These are phyloP conservation scores for Emericellopsis cladophorae DNA, from an alignment of 2,329 filamentous ascomycete species.

Conservation along the genomic window DNA sequence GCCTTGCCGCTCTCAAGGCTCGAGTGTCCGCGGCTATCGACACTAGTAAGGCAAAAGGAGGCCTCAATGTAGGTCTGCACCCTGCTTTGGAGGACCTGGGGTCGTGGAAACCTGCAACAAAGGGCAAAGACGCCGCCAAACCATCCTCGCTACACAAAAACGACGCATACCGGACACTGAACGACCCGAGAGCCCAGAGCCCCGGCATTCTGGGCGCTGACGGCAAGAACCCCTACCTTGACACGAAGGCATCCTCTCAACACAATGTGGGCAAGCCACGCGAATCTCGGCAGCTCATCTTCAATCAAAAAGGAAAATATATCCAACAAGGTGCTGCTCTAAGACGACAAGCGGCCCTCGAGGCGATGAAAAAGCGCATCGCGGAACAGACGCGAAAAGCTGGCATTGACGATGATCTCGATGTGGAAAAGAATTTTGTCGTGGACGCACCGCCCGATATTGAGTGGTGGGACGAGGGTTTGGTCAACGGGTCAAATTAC, in stretches of 20 bases:
- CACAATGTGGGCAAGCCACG: conserved; percentile 45
- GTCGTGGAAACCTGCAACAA: conserved; percentile 27
- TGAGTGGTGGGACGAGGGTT: conserved; percentile 95
- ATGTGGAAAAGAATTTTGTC: conserved; percentile 80
- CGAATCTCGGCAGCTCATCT: conserved; percentile 64
- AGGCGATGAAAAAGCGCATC: conserved; percentile 90
- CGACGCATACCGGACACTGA: neutral
- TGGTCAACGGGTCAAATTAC: conserved; percentile 67
- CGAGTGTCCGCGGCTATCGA: conserved; percentile 66
- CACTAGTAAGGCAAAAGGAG: conserved; percentile 46
- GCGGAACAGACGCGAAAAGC: conserved; percentile 77
- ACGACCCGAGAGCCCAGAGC: neutral
- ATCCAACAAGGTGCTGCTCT: conserved; percentile 87
- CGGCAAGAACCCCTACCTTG: conserved; percentile 67
- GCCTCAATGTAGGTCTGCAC: conserved; percentile 64
- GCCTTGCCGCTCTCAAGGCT: conserved; percentile 66
- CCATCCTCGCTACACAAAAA: neutral
- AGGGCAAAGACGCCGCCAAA: conserved; percentile 18
- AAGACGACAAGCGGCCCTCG: conserved; percentile 74
- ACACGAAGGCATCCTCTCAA: conserved; percentile 53
- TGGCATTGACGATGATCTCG: conserved; percentile 84
- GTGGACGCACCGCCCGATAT: conserved; percentile 75
- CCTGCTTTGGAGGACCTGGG: conserved; percentile 55
- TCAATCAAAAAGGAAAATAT: conserved; percentile 95
- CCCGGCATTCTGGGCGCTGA: neutral